Evolutionary conservation across 352 stramenopile species (phyloP), one percentile per base, ranked within the genome.

Genomic region (Phytophthora agathidicida): DNA sequence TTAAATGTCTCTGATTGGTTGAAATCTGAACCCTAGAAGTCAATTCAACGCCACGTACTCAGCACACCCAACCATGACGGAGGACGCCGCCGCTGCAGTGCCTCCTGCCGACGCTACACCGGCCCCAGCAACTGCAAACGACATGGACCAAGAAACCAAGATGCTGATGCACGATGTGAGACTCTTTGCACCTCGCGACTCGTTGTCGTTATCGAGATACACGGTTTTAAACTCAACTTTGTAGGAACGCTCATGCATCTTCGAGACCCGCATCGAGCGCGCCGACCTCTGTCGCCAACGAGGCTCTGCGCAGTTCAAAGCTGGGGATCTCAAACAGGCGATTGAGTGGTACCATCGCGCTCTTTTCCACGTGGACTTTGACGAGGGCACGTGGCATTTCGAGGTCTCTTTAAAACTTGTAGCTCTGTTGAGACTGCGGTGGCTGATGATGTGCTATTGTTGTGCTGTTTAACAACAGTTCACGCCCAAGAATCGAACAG

Each of bases 321-420:
- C 37, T 22, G 78, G 83, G 22, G 48, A 91, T 39, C n/a, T 77
- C 9, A 27, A 43, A 1, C 45, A 63, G 6, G 86, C 86, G 2
- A 47, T 92, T 37, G 37, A 74, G 37, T 94, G 77, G 79, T 94
- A 93, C 66, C 60, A 91, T 44, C 86, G 86, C 22, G 83, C 83
- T 35, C 62, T 93, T 5, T 88, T 76, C 47, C 86, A 94, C 53
- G 80, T 91, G 39, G 81, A 93, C 31, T 94, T 94, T 68, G 86
- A 93, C 46, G 83, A 94, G 59, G 86, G 76, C 67, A 91, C 83
- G 49, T 94, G 83, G 83, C 65, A 87, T 46, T 94, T 94, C 54
- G 86, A 94, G 78, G 80, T 91, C 42, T 10, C 5, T 14, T 31
- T 10, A 32, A 28, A 13, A 9, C 20, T 26, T 22, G 5, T 10